phyloP scores from a whole-genome alignment of 2,329 filamentous ascomycete genomes.

The Beauveria brongniartii region DNA sequence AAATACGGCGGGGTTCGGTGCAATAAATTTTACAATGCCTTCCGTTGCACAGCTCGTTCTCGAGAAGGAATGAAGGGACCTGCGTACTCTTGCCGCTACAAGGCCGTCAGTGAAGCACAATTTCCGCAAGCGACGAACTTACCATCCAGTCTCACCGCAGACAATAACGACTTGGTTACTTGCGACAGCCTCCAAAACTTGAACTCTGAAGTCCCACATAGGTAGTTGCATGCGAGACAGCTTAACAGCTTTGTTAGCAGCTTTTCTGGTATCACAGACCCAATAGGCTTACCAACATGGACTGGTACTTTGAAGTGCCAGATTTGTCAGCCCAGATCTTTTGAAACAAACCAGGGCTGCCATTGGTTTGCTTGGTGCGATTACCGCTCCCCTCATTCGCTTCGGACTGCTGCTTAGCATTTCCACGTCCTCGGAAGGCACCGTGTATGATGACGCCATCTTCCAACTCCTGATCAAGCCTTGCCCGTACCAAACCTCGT shows the following conservation, averaged over 20 bases:
- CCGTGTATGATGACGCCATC: slow-evolving; percentile 70
- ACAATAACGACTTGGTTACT: slow-evolving; percentile 82
- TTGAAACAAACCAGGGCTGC: slow-evolving; percentile 42
- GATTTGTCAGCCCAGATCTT: slow-evolving; percentile 53
- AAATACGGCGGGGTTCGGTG: slow-evolving; percentile 91
- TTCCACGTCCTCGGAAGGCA: slow-evolving; percentile 59
- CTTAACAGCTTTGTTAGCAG: slow-evolving; percentile 18
- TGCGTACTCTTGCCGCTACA: slow-evolving; percentile 86
- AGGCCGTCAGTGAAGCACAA: slow-evolving; percentile 16
- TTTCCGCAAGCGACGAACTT: slow-evolving; percentile 16
- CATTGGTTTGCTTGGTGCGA: slow-evolving; percentile 29
- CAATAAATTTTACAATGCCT: slow-evolving; percentile 87
- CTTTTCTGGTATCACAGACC: background rate
- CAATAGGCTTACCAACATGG: slow-evolving; percentile 58
- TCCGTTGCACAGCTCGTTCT: slow-evolving; percentile 75
- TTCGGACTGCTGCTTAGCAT: slow-evolving; percentile 38
- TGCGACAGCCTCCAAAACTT: slow-evolving; percentile 70
- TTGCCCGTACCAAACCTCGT: slow-evolving; percentile 59
- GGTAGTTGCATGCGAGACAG: slow-evolving; percentile 70
- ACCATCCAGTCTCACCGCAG: slow-evolving; percentile 91
- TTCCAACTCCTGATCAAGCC: slow-evolving; percentile 60
- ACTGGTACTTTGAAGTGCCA: slow-evolving; percentile 55
- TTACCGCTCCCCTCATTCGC: slow-evolving; percentile 37
- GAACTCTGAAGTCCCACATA: slow-evolving; percentile 76
- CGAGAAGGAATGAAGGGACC: slow-evolving; percentile 87